Evolutionary conservation across 1,284 basidiomycete species (phyloP).

Genomic region (Melampsora abietis-canadensis): DNA sequence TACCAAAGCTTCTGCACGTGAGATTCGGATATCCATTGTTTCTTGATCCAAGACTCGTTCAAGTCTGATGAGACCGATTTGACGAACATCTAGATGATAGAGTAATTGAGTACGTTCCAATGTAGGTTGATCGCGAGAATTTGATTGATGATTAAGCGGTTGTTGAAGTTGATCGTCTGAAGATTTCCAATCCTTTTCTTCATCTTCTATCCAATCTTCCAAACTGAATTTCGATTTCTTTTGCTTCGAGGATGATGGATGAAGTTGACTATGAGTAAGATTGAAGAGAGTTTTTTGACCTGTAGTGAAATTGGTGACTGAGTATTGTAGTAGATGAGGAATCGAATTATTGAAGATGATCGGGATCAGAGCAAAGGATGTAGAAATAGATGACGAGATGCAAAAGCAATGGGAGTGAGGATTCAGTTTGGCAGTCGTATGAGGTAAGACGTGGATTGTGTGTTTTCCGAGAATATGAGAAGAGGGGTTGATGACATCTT

Average conservation of each 20-base stretch:
- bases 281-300: constrained; percentile 34
- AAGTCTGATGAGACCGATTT: constrained; percentile 26
- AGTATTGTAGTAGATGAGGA: constrained; percentile 46
- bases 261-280: constrained; percentile 32
- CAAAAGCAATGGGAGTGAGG: constrained; percentile 42
- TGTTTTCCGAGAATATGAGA: constrained; percentile 47
- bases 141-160: constrained; percentile 18
- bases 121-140: constrained; percentile 12
- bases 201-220: constrained; percentile 44
- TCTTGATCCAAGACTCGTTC: constrained; percentile 39
- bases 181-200: constrained; percentile 13
- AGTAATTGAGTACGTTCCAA: constrained; percentile 20
- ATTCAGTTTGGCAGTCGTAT: constrained; percentile 45
- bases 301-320: constrained; percentile 42
- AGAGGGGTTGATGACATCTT: constrained; percentile 45
- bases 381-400: constrained; percentile 30
- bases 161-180: constrained; percentile 13
- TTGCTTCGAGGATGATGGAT: constrained; percentile 17
- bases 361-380: constrained; percentile 44
- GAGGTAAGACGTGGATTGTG: constrained; percentile 47
- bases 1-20: constrained; percentile 38
- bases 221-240: constrained; percentile 41
- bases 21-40: constrained; percentile 35
- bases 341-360: constrained; percentile 47
- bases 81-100: constrained; percentile 18